Evolutionary conservation across 352 stramenopile species (phyloP).

Genomic region (Aphanomyces stellatus): DNA sequence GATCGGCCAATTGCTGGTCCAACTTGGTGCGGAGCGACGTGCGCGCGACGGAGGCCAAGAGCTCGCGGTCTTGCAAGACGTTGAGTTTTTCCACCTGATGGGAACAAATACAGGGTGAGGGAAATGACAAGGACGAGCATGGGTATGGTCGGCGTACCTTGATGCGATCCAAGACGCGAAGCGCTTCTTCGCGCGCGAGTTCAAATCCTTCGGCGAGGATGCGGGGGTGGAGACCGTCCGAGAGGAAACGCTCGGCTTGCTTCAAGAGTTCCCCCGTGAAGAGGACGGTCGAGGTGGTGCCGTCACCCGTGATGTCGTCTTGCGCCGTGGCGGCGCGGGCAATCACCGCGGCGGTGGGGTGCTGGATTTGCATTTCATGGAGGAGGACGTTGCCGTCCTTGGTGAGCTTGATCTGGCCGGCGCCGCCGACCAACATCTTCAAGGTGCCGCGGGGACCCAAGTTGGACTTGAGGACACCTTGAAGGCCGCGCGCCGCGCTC

Average conservation of each 20-base stretch:
- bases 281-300: slow-evolving; percentile 97
- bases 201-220: slow-evolving; percentile 98
- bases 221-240: slow-evolving; percentile 95
- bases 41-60: slow-evolving; percentile 89
- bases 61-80: slow-evolving; percentile 90
- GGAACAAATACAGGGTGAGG: slow-evolving; percentile 16
- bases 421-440: slow-evolving; percentile 99
- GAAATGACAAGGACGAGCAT: slow-evolving; percentile 15
- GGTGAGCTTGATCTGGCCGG: slow-evolving; percentile 99
- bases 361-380: slow-evolving; percentile 99
- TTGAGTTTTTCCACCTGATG: slow-evolving; percentile 35
- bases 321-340: slow-evolving; percentile 97
- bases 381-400: slow-evolving; percentile 99
- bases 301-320: slow-evolving; percentile 93
- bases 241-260: slow-evolving; percentile 94
- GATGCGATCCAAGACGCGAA: slow-evolving; percentile 93
- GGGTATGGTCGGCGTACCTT: too few relatives aligned
- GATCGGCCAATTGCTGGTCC: slow-evolving; percentile 87
- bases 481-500: slow-evolving; percentile 93
- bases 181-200: slow-evolving; percentile 89
- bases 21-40: slow-evolving; percentile 98
- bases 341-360: slow-evolving; percentile 98
- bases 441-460: slow-evolving; percentile 94
- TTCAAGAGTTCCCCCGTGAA: slow-evolving; percentile 98
- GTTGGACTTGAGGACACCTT: slow-evolving; percentile 93